Evolutionary conservation across 75 land plant species (phyloP).

Genomic region (Pinus taeda): DNA sequence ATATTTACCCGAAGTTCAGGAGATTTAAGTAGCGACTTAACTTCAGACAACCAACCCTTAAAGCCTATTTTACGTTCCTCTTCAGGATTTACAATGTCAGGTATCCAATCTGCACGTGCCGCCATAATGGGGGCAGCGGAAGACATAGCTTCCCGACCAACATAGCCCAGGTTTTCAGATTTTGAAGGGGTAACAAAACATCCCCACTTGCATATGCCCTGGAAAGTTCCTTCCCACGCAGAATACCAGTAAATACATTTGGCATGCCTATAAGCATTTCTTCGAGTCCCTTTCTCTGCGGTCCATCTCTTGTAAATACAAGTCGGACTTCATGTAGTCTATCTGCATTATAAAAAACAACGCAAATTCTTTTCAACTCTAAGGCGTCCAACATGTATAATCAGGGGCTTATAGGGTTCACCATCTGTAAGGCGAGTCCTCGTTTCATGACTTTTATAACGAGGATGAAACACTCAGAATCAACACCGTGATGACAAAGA

Average conservation of each 20-base stretch:
- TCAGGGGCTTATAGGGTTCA: constrained; percentile 77
- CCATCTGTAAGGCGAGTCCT: constrained; percentile 71
- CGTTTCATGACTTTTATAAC: constrained; percentile 71
- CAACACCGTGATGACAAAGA: constrained; percentile 98
- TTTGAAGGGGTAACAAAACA: constrained; percentile 93
- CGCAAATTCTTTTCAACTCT: constrained; percentile 96
- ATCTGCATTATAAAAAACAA: constrained; percentile 82
- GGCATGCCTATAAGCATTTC: constrained; percentile 86
- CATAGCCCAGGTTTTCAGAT: constrained; percentile 93
- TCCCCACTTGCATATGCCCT: constrained; percentile 98
- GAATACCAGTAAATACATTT: constrained; percentile 94
- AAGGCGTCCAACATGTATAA: constrained; percentile 93
- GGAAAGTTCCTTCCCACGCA: constrained; percentile 92
- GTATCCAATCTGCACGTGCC: constrained; percentile 94
- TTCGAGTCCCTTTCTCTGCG: constrained; percentile 83
- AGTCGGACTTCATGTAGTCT: constrained; percentile 78
- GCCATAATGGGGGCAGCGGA: constrained; percentile 95
- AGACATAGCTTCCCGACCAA: constrained; percentile 98
- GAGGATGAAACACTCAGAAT: constrained; percentile 92
- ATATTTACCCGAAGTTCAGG: constrained; percentile 56
- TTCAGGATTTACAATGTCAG: constrained; percentile 75
- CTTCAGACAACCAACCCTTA: constrained; percentile 78
- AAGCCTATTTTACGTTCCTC: constrained; percentile 89
- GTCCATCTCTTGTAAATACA: constrained; percentile 97
- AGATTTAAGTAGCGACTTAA: constrained; percentile 42